A percentile compares a stretch with the other conserved stretches of the same genome.
Conservation (phyloP, 2,329 filamentous ascomycete species). For the Hypoxylon sp. region DNA sequence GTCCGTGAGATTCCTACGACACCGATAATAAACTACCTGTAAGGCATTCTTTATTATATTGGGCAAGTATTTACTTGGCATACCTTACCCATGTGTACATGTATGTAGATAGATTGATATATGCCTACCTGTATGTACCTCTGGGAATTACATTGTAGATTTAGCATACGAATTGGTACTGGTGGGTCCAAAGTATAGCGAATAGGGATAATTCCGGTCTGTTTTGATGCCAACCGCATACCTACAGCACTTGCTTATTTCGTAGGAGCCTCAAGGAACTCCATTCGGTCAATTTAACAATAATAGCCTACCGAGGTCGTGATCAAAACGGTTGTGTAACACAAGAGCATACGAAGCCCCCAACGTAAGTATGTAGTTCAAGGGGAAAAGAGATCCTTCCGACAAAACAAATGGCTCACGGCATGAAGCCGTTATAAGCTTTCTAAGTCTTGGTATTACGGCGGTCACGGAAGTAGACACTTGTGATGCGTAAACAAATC, state of each 20-base stretch:
- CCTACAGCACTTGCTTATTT: conserved; percentile 31
- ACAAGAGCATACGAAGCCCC: conserved; percentile 12
- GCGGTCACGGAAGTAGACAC: not conserved
- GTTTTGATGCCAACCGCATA: conserved; percentile 20
- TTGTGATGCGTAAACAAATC: not conserved
- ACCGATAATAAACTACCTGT: not conserved
- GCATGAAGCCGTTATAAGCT: not conserved
- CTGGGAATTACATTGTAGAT: not conserved
- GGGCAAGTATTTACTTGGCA: not conserved
- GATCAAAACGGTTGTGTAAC: conserved; percentile 20
- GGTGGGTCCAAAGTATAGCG: conserved; percentile 31
- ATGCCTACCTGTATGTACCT: conserved; percentile 1
- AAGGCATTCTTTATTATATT: not conserved
- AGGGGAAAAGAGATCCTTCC: conserved; percentile 2
- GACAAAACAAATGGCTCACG: not conserved
- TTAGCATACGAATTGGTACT: conserved; percentile 2
- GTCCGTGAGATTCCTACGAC: not conserved
- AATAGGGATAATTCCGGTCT: conserved; percentile 39
- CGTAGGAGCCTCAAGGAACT: conserved; percentile 36
- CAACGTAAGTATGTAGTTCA: not conserved
- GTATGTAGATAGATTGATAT: not conserved
- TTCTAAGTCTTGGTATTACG: not conserved
- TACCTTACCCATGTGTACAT: not conserved
- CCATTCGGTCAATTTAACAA: conserved; percentile 1
- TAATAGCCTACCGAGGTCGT: not conserved